These are phyloP conservation scores for Gossypium australe DNA, from an alignment of 345 rosid genomes.

Conservation along the genomic window DNA sequence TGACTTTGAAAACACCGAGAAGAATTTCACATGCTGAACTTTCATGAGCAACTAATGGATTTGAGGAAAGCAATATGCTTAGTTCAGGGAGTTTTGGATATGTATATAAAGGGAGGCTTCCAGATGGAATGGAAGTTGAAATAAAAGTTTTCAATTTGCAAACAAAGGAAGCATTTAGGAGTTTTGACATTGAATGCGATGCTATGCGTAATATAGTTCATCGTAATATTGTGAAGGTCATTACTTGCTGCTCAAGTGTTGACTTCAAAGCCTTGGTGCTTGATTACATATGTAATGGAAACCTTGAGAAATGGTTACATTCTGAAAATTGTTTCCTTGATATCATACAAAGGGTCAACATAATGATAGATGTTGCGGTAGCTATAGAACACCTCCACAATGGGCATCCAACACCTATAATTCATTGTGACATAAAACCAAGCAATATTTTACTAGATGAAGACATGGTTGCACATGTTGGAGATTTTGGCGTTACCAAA, in stretches of 20 bases:
- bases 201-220: slow-evolving; percentile 1
- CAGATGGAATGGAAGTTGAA: not conserved
- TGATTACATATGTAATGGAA: slow-evolving; percentile 18
- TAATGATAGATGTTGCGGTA: slow-evolving; percentile 12
- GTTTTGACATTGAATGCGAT: slow-evolving; percentile 14
- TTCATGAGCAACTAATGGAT: not conserved
- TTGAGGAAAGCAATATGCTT: not conserved
- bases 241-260: slow-evolving; percentile 12
- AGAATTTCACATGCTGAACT: not conserved
- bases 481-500: slow-evolving; percentile 15
- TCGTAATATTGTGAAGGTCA: slow-evolving; percentile 22
- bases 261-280: slow-evolving; percentile 14
- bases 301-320: slow-evolving; percentile 17
- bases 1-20: not conserved
- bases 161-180: not conserved
- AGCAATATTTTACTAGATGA: slow-evolving; percentile 10
- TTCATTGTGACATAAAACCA: slow-evolving; percentile 16
- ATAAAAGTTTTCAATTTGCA: not conserved
- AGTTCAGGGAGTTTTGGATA: not conserved
- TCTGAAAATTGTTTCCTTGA: not conserved
- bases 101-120: not conserved
- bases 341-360: not conserved
- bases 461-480: slow-evolving; percentile 4
- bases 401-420: not conserved
- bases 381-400: slow-evolving; percentile 13